These are phyloP conservation scores for Globisporangium radiosum DNA, from an alignment of 352 stramenopile genomes.

Conservation along the genomic window DNA sequence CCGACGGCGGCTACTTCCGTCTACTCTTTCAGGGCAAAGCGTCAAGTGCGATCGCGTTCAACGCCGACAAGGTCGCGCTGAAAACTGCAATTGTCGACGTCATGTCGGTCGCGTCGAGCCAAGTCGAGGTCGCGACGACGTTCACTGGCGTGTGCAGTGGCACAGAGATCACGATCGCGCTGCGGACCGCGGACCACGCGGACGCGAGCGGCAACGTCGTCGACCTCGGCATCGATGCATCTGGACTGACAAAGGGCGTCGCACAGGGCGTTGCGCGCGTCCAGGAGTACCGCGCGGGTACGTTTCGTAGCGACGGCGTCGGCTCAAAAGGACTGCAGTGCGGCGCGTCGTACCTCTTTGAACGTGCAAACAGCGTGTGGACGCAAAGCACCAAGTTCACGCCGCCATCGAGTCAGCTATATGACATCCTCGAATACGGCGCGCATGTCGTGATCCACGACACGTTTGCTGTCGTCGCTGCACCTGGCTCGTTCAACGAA, in stretches of 20 bases:
- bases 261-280: constrained; percentile 25
- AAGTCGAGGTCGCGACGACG: constrained; percentile 45
- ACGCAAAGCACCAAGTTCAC: constrained; percentile 45
- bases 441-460: constrained; percentile 35
- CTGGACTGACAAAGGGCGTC: constrained; percentile 30
- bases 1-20: constrained; percentile 59
- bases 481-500: constrained; percentile 46
- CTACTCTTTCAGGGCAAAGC: constrained; percentile 50
- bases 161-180: constrained; percentile 41
- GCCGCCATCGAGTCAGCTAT: constrained; percentile 30
- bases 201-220: constrained; percentile 52
- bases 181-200: constrained; percentile 51
- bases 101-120: constrained; percentile 43
- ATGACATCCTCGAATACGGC: constrained; percentile 53
- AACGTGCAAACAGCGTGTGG: constrained; percentile 34
- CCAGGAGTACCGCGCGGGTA: constrained; percentile 47
- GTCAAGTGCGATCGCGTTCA: constrained; percentile 54
- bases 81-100: constrained; percentile 43
- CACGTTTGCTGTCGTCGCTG: constrained; percentile 52
- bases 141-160: constrained; percentile 48
- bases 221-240: constrained; percentile 43
- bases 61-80: constrained; percentile 39
- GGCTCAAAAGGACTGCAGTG: constrained; percentile 62
- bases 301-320: constrained; percentile 50
- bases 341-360: constrained; percentile 67